Conservation (phyloP, 805 yeast genomes). For the Ogataea naganishii region DNA sequence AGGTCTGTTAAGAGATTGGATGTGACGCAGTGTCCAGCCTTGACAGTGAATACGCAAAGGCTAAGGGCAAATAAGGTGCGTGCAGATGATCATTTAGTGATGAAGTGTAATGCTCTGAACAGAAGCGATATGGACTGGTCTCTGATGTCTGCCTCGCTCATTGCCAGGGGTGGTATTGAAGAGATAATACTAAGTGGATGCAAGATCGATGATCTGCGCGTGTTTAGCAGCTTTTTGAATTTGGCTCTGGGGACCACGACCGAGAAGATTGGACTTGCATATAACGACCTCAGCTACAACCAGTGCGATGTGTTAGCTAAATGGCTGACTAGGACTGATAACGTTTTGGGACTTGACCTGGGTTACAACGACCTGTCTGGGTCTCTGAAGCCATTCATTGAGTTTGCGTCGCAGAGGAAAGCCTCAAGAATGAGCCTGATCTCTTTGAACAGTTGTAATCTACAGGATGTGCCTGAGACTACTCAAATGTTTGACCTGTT, state of each 20-base stretch:
- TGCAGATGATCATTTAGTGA: slow-evolving; percentile 22
- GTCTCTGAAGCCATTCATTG: slow-evolving; percentile 29
- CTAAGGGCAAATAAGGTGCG: slow-evolving; percentile 11
- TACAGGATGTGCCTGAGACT: slow-evolving; percentile 43
- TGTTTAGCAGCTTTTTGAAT: slow-evolving; percentile 46
- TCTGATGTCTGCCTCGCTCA: slow-evolving; percentile 59
- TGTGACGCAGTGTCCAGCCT: slow-evolving; percentile 57
- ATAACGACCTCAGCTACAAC: slow-evolving; percentile 52
- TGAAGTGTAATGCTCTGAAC: slow-evolving; percentile 40
- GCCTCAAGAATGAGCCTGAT: slow-evolving; percentile 32
- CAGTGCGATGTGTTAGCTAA: slow-evolving; percentile 48
- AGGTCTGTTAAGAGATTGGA: slow-evolving; percentile 52
- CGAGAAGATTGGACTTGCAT: slow-evolving; percentile 66
- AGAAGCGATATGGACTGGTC: slow-evolving; percentile 82
- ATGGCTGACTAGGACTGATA: slow-evolving; percentile 44
- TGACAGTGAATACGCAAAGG: slow-evolving; percentile 35
- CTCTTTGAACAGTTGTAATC: slow-evolving; percentile 58
- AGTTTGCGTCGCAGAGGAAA: slow-evolving; percentile 14
- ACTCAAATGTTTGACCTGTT: slow-evolving; percentile 39
- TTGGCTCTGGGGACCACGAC: slow-evolving; percentile 50
- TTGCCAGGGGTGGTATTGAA: slow-evolving; percentile 65
- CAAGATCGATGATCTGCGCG: slow-evolving; percentile 45
- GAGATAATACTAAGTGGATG: slow-evolving; percentile 77
- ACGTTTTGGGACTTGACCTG: slow-evolving; percentile 65
- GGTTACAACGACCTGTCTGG: slow-evolving; percentile 68